A percentile compares a stretch with the other conserved stretches of the same genome.
Conservation (phyloP, 768 basidiomycete species). For the Mycena sanguinolenta region DNA sequence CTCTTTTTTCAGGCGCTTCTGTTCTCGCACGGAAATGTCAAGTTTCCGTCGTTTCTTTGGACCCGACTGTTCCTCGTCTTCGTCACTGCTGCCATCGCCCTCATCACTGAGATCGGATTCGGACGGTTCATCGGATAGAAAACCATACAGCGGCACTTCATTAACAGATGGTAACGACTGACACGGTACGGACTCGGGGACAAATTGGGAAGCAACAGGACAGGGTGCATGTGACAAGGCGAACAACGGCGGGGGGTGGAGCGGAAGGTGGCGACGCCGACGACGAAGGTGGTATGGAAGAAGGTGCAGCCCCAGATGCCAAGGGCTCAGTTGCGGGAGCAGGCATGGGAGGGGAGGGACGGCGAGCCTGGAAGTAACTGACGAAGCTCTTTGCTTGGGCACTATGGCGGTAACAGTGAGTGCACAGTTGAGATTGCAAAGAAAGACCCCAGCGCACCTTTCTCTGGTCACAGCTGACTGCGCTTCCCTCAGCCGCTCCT, state of each 20-base stretch:
- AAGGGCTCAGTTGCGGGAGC: too few relatives aligned
- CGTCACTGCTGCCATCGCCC: neutral
- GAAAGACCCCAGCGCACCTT: neutral
- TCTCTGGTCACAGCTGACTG: neutral
- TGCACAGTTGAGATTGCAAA: neutral
- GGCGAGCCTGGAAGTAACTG: neutral
- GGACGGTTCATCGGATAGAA: constrained; percentile 4
- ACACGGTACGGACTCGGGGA: too few relatives aligned
- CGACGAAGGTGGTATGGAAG: neutral
- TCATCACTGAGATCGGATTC: neutral
- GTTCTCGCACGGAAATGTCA: constrained; percentile 1
- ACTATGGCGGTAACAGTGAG: neutral
- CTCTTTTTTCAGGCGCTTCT: neutral
- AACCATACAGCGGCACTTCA: neutral
- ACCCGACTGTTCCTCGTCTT: neutral
- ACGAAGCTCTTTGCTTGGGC: neutral
- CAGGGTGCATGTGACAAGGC: neutral
- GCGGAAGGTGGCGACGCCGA: neutral
- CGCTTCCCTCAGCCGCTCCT: neutral
- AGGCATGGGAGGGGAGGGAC: too few relatives aligned
- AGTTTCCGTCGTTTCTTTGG: constrained; percentile 4
- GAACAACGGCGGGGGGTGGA: neutral
- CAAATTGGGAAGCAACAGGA: too few relatives aligned
- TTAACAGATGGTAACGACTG: constrained; percentile 2
- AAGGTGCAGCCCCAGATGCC: neutral